phyloP scores from a whole-genome alignment of 805 yeast genomes.

The Isabelozyma pseudorhagii region DNA sequence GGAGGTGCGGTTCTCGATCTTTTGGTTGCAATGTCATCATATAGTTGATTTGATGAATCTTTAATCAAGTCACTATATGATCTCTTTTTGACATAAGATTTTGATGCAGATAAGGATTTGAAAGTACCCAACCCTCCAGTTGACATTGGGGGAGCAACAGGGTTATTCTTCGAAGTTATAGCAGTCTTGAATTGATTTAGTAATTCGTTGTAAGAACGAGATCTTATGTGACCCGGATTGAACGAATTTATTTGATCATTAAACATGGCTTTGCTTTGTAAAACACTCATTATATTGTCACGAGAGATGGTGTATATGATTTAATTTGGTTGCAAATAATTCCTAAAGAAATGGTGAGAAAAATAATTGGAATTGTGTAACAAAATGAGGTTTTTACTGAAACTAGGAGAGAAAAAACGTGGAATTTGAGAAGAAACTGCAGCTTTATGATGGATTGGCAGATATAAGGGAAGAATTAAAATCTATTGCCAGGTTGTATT shows the following conservation, averaged over 20 bases:
- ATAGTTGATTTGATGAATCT: conserved; percentile 3
- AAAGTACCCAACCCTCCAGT: background rate
- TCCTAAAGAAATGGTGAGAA: background rate
- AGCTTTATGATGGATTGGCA: background rate
- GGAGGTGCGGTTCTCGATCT: conserved; percentile 48
- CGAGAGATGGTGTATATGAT: background rate
- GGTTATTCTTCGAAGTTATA: background rate
- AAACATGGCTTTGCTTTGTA: conserved; percentile 25
- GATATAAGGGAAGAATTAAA: background rate
- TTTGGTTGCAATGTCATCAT: conserved; percentile 15
- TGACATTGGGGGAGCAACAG: conserved; percentile 1
- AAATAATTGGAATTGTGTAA: background rate
- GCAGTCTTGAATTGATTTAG: conserved; percentile 21
- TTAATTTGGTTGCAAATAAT: conserved; percentile 5
- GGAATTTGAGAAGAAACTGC: background rate
- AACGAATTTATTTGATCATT: conserved; percentile 28
- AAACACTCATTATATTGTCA: conserved; percentile 26
- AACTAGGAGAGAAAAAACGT: background rate
- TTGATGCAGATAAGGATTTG: background rate
- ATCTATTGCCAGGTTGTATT: background rate
- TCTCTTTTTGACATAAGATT: conserved; percentile 19
- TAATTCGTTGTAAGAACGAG: conserved; percentile 34
- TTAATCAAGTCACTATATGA: conserved; percentile 21
- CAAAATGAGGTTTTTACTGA: background rate
- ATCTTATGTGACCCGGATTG: conserved; percentile 26